Base-by-base conservation (phyloP, 2,329 filamentous ascomycete species). In the Elsinoe ampelina region DNA sequence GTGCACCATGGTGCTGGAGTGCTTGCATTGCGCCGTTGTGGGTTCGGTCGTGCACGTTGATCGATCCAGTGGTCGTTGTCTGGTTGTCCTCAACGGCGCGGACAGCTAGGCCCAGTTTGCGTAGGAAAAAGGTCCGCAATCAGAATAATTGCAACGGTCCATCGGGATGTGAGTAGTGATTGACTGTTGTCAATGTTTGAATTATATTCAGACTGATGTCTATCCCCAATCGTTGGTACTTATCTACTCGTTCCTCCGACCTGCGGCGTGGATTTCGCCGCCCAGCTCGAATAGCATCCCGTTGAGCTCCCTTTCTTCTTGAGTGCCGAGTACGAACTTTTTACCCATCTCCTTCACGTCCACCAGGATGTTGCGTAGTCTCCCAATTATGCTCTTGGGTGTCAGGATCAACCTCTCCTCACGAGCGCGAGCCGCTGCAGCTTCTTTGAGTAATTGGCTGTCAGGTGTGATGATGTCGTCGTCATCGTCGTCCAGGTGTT, bases 251-350 rank as follows among this genome's bases (percentile, higher is more conserved):
- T 39, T 13, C 32, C 48, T 52, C 10, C 35, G 45, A 17, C 83
- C 83, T 13, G 87, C 88, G 57, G 84, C 81, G 67, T 86, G 87
- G 54, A 91, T 77, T 68, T 86, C 83, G 61, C 80, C 78, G 68
- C 87, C 85, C 61, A 92, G 81, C 68, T 92, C 86, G 74, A 91
- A 88, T 66, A 93, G 77, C 63, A 89, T 73, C 66, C 91, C 85
- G 65, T 93, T 88, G 62, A 93, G 77, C 66, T 85, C 78, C 58
- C 83, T 78, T 55, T 89, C 80, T 59, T 88, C 83, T 10, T 80
- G 75, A 10, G 81, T 77, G 13, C 82, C 82, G 41, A 95, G 71
- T 13, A 79, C 75, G 19, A 83, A 75, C 26, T 72, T 73, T 41
- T 56, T 56, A 7, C 54, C 54, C 58, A 61, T 36, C 20, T 57